Base-by-base conservation (phyloP, 1,139 yeast species). In the Eremothecium cymbalariae region DNA sequence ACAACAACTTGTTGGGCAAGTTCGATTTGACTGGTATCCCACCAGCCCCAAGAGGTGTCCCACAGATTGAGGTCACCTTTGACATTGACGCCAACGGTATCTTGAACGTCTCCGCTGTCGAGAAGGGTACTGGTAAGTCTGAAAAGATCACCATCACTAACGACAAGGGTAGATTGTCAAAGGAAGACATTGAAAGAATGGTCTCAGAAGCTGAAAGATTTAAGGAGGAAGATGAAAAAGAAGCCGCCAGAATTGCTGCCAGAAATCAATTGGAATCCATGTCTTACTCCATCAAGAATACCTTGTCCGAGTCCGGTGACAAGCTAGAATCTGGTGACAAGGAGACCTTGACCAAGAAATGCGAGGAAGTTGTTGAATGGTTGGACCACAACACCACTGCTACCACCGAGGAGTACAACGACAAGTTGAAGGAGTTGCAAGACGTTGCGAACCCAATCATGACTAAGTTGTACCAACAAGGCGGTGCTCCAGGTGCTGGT, bases 11-110 rank as follows among this genome's bases (percentile, higher is more conserved):
- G 66, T 80, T 83, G 60, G 94, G 94, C 70, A 83, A 83, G 76
- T 83, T 84, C 67, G 90, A 86, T 64, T 76, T 83, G 59, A 70
- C 86, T 55, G 94, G 94, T 64, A 83, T 83, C 50, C 94, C 94
- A 60, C 94, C 94, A 57, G 94, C 94, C 44, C 94, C 94, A 65
- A 84, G 90, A 71, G 94, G 94, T 72, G 94, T 83, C 48, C 94
- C 94, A 59, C 93, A 83, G 71, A 82, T 83, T 57, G 94, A 83
- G 72, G 94, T 83, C 53, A 82, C 94, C 53, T 84, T 84, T 61
- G 94, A 83, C 65, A 75, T 83, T 56, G 94, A 83, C 63, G 86
- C 94, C 56, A 86, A 83, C 64, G 94, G 94, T 68, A 84, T 84
- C 67, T 74, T 84, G 67, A 84, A 84, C 73, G 95, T 84, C 44